Base-by-base conservation (phyloP, 164 flowering plant genomes). In the Umbellularia californica region DNA sequence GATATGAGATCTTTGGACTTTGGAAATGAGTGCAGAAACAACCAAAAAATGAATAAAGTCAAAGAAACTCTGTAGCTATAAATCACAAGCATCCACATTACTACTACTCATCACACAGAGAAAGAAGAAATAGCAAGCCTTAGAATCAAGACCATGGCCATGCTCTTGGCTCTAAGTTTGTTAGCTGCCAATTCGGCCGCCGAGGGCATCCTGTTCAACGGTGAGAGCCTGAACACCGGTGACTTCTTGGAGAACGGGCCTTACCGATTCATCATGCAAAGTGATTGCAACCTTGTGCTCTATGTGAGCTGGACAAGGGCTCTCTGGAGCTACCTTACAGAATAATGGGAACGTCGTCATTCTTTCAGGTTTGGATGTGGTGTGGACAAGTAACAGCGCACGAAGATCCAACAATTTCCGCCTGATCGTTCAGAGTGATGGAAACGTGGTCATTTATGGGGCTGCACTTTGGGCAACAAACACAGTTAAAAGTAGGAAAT, bases 401-500 rank as follows among this genome's bases (percentile, higher is more conserved):
- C 3, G 62, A 17, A 78, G 75, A 2, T 50, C 75, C 14, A 71
- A 71, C 41, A 55, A 15, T 41, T 78, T 75, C 64, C 70, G 72
- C 3, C 69, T 78, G 58, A 71, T 74, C 2, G 75, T 75, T 58
- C 81, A 78, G 41, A 50, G 51, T 5, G 77, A 78, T 66, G 77
- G 81, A 3, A 78, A 78, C 55, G 78, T 78, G 28, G 80, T 78
- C 41, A 74, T 78, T 47, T 78, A 78, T 15, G 80, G 77, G 13
- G 73, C 71, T 20, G 80, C 77, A 60, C 50, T 78, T 20, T 75
- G 78, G 81, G 81, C 81, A 12, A 75, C 75, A 0, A 75, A 72
- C 62, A 78, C 81, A 13, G 77, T 74, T 12, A 74, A 74, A 51
- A 58, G 52, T 30, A 77, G 35, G 64, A 77, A 64, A 13, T 9